Evolutionary conservation across 139 green algal species (phyloP).

Genomic region (Closterium sp.): DNA sequence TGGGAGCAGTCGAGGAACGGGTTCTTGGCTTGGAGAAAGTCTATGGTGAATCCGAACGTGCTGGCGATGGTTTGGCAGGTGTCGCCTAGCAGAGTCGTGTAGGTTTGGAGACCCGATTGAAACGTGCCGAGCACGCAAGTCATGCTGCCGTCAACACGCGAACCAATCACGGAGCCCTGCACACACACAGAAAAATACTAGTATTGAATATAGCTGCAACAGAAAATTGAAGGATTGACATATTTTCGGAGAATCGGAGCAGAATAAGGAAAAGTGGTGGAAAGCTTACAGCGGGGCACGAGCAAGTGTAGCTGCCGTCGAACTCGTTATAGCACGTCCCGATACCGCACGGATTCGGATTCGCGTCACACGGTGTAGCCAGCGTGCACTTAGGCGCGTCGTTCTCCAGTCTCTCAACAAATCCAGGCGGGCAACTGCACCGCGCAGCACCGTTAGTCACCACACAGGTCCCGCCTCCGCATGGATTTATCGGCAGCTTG

Average conservation of each 20-base stretch:
- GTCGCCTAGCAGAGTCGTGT: conserved; percentile 14
- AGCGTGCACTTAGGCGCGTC: conserved; percentile 9
- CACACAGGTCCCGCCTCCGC: conserved; percentile 9
- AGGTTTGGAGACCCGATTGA: conserved; percentile 2
- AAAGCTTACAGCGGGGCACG: conserved; percentile 1
- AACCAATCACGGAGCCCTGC: conserved; percentile 4
- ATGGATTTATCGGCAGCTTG: conserved; percentile 3
- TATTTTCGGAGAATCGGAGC: background rate
- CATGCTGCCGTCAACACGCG: conserved; percentile 1
- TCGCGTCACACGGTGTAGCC: conserved; percentile 3
- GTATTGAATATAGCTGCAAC: background rate
- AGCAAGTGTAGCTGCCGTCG: conserved; percentile 26
- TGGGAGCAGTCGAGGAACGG: background rate
- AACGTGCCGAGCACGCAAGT: conserved; percentile 7
- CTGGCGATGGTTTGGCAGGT: conserved; percentile 1
- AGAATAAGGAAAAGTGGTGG: background rate
- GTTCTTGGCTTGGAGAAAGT: background rate
- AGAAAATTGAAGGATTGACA: background rate
- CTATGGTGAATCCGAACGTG: background rate
- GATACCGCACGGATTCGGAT: conserved; percentile 35
- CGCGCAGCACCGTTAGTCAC: background rate
- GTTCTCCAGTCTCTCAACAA: background rate
- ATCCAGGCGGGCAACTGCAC: conserved; percentile 20
- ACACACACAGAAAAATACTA: background rate
- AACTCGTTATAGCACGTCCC: conserved; percentile 10